phyloP scores from a whole-genome alignment of 2,329 filamentous ascomycete species.

The Colletotrichum noveboracense region DNA sequence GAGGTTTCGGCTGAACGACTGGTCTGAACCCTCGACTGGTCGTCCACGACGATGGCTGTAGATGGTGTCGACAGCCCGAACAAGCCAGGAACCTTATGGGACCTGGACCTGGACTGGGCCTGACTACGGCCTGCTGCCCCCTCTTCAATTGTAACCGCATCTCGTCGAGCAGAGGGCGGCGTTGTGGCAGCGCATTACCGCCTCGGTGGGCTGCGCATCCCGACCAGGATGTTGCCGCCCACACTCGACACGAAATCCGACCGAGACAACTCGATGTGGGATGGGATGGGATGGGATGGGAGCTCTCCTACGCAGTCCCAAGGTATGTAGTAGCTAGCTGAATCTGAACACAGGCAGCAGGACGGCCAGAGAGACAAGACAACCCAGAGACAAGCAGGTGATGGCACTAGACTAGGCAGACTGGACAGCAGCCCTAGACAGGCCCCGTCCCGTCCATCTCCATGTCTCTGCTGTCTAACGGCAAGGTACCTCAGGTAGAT shows the following conservation, averaged over 20 bases:
- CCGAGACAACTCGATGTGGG: background rate
- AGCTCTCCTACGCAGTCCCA: background rate
- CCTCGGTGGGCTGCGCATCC: constrained; percentile 7
- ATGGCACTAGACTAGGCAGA: background rate
- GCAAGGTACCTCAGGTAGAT: background rate
- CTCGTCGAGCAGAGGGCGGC: background rate
- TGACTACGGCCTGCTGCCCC: no score
- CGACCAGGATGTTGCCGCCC: background rate
- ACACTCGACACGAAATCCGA: background rate
- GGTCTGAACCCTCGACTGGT: background rate
- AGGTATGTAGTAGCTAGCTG: background rate
- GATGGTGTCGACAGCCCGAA: background rate
- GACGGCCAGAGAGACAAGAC: background rate
- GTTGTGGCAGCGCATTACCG: constrained; percentile 16
- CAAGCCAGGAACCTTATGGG: background rate
- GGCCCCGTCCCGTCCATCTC: background rate
- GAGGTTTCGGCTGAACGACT: constrained; percentile 7
- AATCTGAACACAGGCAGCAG: background rate
- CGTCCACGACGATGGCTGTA: background rate
- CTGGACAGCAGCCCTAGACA: background rate
- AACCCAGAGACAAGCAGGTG: background rate
- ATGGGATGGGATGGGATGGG: background rate
- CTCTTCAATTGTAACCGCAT: background rate
- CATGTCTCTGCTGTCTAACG: background rate
- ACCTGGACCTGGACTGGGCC: background rate